phyloP scores from a whole-genome alignment of 2,329 filamentous ascomycete genomes.

The Pseudogymnoascus sp. region DNA sequence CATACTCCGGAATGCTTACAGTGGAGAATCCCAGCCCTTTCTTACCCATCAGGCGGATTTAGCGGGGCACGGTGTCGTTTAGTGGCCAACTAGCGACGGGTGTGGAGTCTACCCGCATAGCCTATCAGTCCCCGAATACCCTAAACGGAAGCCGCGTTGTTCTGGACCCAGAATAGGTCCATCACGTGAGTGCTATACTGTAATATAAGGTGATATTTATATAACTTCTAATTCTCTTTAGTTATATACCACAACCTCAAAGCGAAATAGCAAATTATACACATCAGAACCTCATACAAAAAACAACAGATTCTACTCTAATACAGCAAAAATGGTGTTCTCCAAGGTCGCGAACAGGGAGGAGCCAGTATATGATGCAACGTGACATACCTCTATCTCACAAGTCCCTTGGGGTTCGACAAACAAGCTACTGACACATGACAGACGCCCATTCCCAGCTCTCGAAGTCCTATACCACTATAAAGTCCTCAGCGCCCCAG shows the following conservation, averaged over 20 bases:
- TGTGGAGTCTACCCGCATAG: neutral
- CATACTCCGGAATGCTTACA: neutral
- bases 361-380: constrained; percentile 8
- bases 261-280: neutral
- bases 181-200: neutral
- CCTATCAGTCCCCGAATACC: neutral
- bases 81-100: neutral
- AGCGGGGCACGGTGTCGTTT: neutral
- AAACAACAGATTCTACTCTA: neutral
- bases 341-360: constrained; percentile 6
- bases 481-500: constrained; percentile 33
- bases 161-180: neutral
- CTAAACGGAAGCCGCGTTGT: neutral
- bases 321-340: constrained; percentile 3
- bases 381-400: neutral
- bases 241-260: neutral
- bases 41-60: too few species aligned
- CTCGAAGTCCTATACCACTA: constrained; percentile 29
- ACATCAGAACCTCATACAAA: neutral
- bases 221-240: neutral
- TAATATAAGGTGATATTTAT: neutral
- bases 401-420: neutral
- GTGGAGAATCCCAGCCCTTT: neutral
- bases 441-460: constrained; percentile 26
- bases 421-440: neutral